Evolutionary conservation across 345 rosid genomes (phyloP).

Genomic region (Turritis glabra): DNA sequence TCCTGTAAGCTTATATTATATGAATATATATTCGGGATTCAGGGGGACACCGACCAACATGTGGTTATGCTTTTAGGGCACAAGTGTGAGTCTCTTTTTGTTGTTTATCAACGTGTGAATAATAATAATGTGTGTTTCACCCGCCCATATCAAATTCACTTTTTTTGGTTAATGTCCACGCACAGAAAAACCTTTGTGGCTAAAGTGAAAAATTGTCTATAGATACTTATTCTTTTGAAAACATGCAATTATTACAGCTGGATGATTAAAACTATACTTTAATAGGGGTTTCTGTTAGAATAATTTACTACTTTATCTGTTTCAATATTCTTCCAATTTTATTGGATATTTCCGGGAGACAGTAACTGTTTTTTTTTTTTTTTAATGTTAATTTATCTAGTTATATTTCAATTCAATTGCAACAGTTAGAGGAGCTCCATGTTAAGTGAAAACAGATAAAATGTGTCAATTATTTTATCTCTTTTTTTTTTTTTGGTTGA

Average conservation of each 20-base stretch:
- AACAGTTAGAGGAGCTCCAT: background rate
- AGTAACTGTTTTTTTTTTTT: background rate
- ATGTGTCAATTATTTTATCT: too few relatives aligned
- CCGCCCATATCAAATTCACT: conserved; percentile 33
- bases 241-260: conserved; percentile 33
- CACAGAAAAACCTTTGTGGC: conserved; percentile 10
- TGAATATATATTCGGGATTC: conserved; percentile 9
- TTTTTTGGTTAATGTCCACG: conserved; percentile 39
- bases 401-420: background rate
- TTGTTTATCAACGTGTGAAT: conserved; percentile 24
- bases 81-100: conserved; percentile 34
- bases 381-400: background rate
- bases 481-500: too few relatives aligned
- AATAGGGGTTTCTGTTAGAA: background rate
- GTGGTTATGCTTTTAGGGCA: conserved; percentile 47
- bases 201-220: conserved; percentile 30
- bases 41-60: conserved; percentile 45
- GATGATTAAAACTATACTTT: background rate
- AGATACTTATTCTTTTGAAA: conserved; percentile 24
- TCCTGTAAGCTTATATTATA: conserved; percentile 1
- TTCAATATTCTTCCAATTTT: conserved; percentile 2
- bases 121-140: conserved; percentile 33
- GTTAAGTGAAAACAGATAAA: too few relatives aligned
- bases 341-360: background rate
- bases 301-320: background rate